Evolutionary conservation across 208 protist genomes (phyloP).

Genomic region (Borovskyia barvae): DNA sequence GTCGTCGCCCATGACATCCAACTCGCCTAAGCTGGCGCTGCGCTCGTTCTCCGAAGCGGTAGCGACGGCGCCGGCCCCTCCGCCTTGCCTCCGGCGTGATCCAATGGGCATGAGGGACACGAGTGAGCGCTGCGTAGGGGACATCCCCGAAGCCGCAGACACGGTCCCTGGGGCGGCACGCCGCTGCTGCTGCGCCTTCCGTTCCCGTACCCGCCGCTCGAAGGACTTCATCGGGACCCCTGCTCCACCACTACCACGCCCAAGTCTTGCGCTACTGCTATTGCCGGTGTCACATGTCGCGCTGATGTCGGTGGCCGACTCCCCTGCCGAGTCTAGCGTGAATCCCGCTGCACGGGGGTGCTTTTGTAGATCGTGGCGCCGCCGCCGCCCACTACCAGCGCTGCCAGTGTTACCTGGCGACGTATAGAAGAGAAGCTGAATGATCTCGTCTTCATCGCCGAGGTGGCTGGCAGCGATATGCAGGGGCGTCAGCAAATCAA

Average conservation of each 20-base stretch:
- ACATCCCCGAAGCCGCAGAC: too few relatives aligned
- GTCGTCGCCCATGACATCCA: conserved; percentile 1
- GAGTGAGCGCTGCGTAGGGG: too few relatives aligned
- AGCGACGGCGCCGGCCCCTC: neutral
- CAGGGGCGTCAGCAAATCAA: conserved; percentile 54
- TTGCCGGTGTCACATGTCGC: too few relatives aligned
- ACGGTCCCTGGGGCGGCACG: too few relatives aligned
- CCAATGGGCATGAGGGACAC: too few relatives aligned
- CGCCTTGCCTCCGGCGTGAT: too few relatives aligned
- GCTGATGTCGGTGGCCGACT: too few relatives aligned
- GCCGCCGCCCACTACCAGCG: neutral
- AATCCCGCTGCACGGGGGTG: neutral
- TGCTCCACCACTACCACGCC: too few relatives aligned
- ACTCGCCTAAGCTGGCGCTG: neutral
- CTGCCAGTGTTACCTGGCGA: neutral
- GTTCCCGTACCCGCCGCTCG: conserved; percentile 1
- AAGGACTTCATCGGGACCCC: conserved; percentile 3
- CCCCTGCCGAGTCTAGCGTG: too few relatives aligned
- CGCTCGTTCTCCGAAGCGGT: neutral
- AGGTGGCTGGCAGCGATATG: conserved; percentile 47
- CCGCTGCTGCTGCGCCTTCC: neutral
- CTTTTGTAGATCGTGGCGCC: neutral
- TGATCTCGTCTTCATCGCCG: conserved; percentile 22
- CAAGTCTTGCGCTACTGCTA: too few relatives aligned
- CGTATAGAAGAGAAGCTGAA: conserved; percentile 36